Base-by-base conservation (phyloP, 2,329 filamentous ascomycete genomes). In the Colletotrichum musae region DNA sequence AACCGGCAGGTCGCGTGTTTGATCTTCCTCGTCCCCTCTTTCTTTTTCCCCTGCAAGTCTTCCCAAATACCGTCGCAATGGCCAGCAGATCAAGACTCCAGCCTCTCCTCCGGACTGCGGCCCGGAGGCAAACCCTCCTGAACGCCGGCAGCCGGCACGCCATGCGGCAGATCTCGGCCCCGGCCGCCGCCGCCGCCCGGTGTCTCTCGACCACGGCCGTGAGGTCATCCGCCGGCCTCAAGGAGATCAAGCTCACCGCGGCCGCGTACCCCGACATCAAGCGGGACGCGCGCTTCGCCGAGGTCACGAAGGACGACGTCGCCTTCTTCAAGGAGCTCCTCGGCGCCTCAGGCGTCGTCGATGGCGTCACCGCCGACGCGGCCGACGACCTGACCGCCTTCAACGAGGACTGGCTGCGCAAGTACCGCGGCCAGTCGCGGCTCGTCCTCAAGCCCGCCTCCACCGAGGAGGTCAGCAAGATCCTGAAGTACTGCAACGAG, bases 341-440 rank as follows among this genome's bases (percentile, higher is more conserved):
- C 41, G 93, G 94, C 64, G 89, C 92, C 43, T 93, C 92, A 43
- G 94, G 94, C 2, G 86, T 98, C 59, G 89, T 98, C 70, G 95
- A 98, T 78, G 94, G 94, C 58, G 87, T 97, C 63, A 93, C 90
- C 4, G 81, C 89, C 73, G 90, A 95, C 80, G 90, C 83, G 36
- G 83, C 86, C 2, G 93, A 93, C 75, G 96, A 98, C 78, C 87
- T 98, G 73, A 94, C 96, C 78, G 89, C 93, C 7, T 99, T 94
- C 87, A 99, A 99, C 82, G 90, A 91, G 78, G 96, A 99, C 83
- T 99, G 97, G 96, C 98, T 99, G 95, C 92, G 93, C 81, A 99
- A 99, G 83, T 99, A 97, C 84, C 91, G 93, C 70, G 97, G 96
- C 36, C 94, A 98, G 81, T 91, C 93, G 70, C 90, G 91, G 77